Base-by-base conservation (phyloP, 495 filamentous ascomycete species). In the Hypomontagnella submonticulosa region DNA sequence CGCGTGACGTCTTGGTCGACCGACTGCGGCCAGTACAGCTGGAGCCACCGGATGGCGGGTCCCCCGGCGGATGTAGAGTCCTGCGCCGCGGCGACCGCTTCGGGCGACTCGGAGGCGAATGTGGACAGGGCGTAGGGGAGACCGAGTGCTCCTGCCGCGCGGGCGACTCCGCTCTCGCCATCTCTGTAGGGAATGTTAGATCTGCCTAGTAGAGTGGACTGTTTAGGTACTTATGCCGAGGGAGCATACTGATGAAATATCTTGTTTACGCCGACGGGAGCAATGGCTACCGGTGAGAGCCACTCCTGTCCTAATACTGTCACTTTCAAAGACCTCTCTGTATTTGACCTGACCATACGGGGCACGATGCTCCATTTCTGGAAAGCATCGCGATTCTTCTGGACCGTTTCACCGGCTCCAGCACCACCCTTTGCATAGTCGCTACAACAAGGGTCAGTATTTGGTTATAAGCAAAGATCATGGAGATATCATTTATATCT, bases 351-450 rank as follows among this genome's bases (percentile, higher is more conserved):
- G 41, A 82, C 70, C 73, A 83, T 76, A 34, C 80, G 74, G 6
- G 80, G 80, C 33, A 83, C 69, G 7, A 87, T 72, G 74, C 87
- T 87, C 86, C 86, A 89, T 66, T 89, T 85, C 10, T 84, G 76
- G 70, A 90, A 89, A 8, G 87, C 85, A 20, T 87, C 71, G 2
- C 86, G 80, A 70, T 89, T 90, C 42, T 84, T 84, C 54, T 87
- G 83, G 84, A 89, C 85, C 0, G 87, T 90, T 1, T 85, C 80
- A 62, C 82, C 80, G 68, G 89, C 85, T 7, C 88, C 87, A 9
- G 87, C 88, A 12, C 86, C 86, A n/a, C 87, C 87, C 19, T 83
- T 77, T 11, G 88, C 81, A 75, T 89, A 90, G 62, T 86, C 84
- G 72, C 23, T 27, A 6, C 23, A 27, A 27, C 23, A 27, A 27